Base-by-base conservation (phyloP, 2,329 filamentous ascomycete genomes). In the Rhexocercosporidium sp. region DNA sequence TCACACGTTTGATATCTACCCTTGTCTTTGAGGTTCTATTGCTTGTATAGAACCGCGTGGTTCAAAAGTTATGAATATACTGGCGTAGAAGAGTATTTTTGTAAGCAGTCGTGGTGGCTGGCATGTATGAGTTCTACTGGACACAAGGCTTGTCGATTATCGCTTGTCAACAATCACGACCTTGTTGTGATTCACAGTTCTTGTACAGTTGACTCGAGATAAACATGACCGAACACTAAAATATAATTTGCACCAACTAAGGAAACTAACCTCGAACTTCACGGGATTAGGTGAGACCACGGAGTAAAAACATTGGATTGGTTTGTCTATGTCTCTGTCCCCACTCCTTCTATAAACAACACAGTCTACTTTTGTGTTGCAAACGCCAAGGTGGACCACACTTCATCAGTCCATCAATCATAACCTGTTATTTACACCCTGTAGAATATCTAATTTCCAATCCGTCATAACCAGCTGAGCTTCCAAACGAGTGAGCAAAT, bases 351-450 rank as follows among this genome's bases (percentile, higher is more conserved):
- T 57, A 57, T 25, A 12, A 22, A 57, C 31, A 39, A 20, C 27
- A 25, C 37, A 57, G 27, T 57, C 34, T 57, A 57, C 11, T 57
- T 11, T 20, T 18, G n/a, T 41, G 34, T n/a, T 20, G n/a, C 2
- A 25, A 57, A 20, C 34, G 5, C 54, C n/a, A 57, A 53, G 20
- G 18, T 20, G 34, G 6, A 57, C 54, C 29, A 25, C 53, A 56
- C 3, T 56, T 37, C 53, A 22, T 37, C 31, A 18, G 16, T 57
- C 54, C 54, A 39, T 57, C 27, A 57, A 39, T 57, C 54, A 57
- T 57, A 41, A 57, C 54, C 54, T 22, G 6, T 53, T 57, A 57
- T 57, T 57, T 41, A 57, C 54, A 41, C 20, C 31, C 5, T 47
- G 31, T 25, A 57, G 31, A 34, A 25, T 39, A 57, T 57, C 31